Conservation (phyloP, 768 basidiomycete species). For the Lepiota brunneoincarnata region DNA sequence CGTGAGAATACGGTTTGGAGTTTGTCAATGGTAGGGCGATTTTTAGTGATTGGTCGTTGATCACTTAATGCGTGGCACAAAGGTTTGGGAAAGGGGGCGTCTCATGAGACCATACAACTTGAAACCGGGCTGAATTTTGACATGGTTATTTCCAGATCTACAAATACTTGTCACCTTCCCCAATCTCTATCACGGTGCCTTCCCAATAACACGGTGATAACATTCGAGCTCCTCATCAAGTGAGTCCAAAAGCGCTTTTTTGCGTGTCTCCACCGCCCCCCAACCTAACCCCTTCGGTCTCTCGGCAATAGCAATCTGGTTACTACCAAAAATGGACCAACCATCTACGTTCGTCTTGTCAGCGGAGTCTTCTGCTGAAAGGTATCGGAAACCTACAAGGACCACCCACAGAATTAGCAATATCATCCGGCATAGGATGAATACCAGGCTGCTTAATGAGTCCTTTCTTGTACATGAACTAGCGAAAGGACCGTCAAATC, state of each 20-base stretch:
- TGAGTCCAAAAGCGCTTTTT: conserved; percentile 19
- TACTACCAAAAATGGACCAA: conserved; percentile 40
- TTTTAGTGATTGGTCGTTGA: no score
- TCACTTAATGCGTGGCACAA: no score
- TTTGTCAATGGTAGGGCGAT: no score
- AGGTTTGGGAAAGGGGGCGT: no score
- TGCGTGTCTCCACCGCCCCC: conserved; percentile 27
- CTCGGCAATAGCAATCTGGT: conserved; percentile 29
- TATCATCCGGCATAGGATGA: conserved; percentile 28
- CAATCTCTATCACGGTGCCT: not conserved
- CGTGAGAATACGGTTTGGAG: no score
- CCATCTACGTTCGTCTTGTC: conserved; percentile 25
- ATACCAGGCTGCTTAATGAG: conserved; percentile 28
- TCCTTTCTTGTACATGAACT: conserved; percentile 34
- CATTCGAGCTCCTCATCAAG: conserved; percentile 21
- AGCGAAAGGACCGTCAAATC: not conserved
- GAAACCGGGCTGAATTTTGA: no score
- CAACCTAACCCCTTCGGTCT: conserved; percentile 38
- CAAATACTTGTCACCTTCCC: no score
- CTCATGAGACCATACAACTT: no score
- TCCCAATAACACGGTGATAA: conserved; percentile 15
- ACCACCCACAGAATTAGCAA: conserved; percentile 34
- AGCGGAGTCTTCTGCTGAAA: not conserved
- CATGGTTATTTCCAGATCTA: no score
- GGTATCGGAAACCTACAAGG: conserved; percentile 29